These are phyloP conservation scores for Backusella luteola DNA, from an alignment of 192 early-diverging fungal genomes.

Conservation along the genomic window DNA sequence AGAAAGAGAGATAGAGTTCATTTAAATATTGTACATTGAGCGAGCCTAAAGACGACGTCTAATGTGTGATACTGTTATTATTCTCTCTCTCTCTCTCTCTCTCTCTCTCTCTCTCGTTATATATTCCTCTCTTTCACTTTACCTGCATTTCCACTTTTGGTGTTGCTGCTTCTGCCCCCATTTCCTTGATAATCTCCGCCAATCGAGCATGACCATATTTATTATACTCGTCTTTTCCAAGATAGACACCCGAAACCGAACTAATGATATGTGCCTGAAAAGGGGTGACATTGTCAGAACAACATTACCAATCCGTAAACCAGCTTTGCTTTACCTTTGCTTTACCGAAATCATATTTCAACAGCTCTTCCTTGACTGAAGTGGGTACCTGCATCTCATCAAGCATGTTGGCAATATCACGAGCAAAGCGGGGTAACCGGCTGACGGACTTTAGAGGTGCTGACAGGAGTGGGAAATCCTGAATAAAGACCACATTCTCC, in stretches of 20 bases:
- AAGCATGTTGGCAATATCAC: slow-evolving; percentile 41
- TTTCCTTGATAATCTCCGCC: slow-evolving; percentile 33
- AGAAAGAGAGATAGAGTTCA: slow-evolving; percentile 42
- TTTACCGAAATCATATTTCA: slow-evolving; percentile 42
- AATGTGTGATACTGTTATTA: not conserved
- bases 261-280: slow-evolving; percentile 49
- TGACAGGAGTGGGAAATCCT: slow-evolving; percentile 51
- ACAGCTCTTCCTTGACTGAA: slow-evolving; percentile 41
- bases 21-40: slow-evolving; percentile 34
- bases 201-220: slow-evolving; percentile 53
- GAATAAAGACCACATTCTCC: slow-evolving; percentile 64
- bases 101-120: not conserved
- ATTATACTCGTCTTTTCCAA: slow-evolving; percentile 29
- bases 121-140: not conserved
- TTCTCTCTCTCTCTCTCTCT: no score
- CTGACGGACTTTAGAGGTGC: not conserved
- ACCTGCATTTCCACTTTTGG: slow-evolving; percentile 49
- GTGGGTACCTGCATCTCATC: slow-evolving; percentile 49
- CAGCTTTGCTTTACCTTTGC: slow-evolving; percentile 37
- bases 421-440: slow-evolving; percentile 44
- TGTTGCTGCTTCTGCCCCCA: slow-evolving; percentile 11
- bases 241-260: slow-evolving; percentile 45
- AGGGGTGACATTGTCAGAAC: no score
- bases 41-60: slow-evolving; percentile 50
- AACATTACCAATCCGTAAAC: not conserved